Percentiles rank a stretch among this genome's conserved stretches.
These are phyloP conservation scores for Barnettozyma hawaiiensis DNA, from an alignment of 1,139 yeast genomes.

Conservation along the genomic window DNA sequence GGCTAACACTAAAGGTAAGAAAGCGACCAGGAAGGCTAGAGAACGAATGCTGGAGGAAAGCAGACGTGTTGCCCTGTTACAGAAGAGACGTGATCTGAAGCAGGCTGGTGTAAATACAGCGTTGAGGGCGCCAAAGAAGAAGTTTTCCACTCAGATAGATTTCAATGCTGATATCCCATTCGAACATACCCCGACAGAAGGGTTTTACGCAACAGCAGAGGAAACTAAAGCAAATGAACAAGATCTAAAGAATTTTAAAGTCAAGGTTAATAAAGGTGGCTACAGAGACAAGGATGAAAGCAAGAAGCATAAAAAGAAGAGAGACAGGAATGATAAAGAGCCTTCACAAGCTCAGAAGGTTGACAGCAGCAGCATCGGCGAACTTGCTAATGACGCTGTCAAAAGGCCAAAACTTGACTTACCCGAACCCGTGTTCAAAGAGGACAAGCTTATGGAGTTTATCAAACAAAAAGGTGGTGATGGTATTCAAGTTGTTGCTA, in stretches of 20 bases:
- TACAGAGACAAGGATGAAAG: slow-evolving; percentile 33
- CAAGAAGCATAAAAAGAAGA: slow-evolving; percentile 27
- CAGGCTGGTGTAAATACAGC: slow-evolving; percentile 73
- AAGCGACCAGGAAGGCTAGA: slow-evolving; percentile 85
- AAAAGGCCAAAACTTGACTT: slow-evolving; percentile 53
- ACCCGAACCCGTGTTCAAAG: slow-evolving; percentile 44
- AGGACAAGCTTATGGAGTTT: slow-evolving; percentile 31
- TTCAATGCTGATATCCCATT: slow-evolving; percentile 80
- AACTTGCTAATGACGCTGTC: slow-evolving; percentile 35
- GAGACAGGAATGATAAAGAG: slow-evolving; percentile 20
- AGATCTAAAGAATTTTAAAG: slow-evolving; percentile 44
- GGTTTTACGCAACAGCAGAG: slow-evolving; percentile 60
- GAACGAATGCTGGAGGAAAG: slow-evolving; percentile 77
- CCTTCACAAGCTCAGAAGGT: slow-evolving; percentile 17
- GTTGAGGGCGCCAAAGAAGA: slow-evolving; percentile 36
- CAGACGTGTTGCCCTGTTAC: slow-evolving; percentile 67
- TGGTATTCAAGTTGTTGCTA: slow-evolving; percentile 7
- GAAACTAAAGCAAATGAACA: slow-evolving; percentile 44
- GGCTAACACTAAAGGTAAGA: slow-evolving; percentile 91
- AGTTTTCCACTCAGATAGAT: slow-evolving; percentile 63
- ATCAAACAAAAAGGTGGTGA: slow-evolving; percentile 29
- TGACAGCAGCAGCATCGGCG: too few relatives aligned
- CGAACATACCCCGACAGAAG: slow-evolving; percentile 66
- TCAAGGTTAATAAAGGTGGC: slow-evolving; percentile 44
- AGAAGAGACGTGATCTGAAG: slow-evolving; percentile 78